These are phyloP conservation scores for Bryopsis sp. DNA, from an alignment of 139 green algal species.

Conservation along the genomic window DNA sequence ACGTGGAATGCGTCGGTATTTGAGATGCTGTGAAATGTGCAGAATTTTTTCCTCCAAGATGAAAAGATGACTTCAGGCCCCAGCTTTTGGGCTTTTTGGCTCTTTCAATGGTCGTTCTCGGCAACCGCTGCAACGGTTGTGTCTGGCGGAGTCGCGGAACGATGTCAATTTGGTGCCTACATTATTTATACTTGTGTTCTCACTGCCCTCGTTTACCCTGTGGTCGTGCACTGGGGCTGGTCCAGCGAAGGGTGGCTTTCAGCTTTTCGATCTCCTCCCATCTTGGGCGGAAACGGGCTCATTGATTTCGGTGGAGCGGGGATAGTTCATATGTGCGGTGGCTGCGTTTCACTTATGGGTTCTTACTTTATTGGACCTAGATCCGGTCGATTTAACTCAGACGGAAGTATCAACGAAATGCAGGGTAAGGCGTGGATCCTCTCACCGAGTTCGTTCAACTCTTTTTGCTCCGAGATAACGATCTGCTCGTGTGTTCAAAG, in stretches of 20 bases:
- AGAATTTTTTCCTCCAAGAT: conserved; percentile 28
- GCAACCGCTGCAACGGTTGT: conserved; percentile 32
- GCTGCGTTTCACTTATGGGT: conserved; percentile 55
- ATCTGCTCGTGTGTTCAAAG: too few species aligned
- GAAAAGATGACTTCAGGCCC: not conserved
- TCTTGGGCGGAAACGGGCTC: conserved; percentile 3
- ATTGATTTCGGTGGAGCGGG: conserved; percentile 30
- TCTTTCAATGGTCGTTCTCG: conserved; percentile 31
- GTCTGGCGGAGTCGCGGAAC: conserved; percentile 39
- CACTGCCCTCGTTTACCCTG: conserved; percentile 49
- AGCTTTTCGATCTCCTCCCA: not conserved
- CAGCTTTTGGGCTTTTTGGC: conserved; percentile 23
- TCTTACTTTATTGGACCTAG: conserved; percentile 67
- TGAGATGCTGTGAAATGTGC: too few species aligned
- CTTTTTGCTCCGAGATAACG: too few species aligned
- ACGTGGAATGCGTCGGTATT: too few species aligned
- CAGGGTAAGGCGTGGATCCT: too few species aligned
- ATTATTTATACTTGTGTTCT: conserved; percentile 43
- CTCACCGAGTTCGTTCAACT: too few species aligned
- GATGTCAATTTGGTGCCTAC: conserved; percentile 38
- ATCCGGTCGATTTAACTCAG: conserved; percentile 62
- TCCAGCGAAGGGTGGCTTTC: conserved; percentile 20
- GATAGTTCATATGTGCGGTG: conserved; percentile 56
- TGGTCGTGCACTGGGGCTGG: conserved; percentile 47
- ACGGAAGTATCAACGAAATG: conserved; percentile 41